Evolutionary conservation across 768 basidiomycete genomes (phyloP).

Genomic region (Mycena crocata): DNA sequence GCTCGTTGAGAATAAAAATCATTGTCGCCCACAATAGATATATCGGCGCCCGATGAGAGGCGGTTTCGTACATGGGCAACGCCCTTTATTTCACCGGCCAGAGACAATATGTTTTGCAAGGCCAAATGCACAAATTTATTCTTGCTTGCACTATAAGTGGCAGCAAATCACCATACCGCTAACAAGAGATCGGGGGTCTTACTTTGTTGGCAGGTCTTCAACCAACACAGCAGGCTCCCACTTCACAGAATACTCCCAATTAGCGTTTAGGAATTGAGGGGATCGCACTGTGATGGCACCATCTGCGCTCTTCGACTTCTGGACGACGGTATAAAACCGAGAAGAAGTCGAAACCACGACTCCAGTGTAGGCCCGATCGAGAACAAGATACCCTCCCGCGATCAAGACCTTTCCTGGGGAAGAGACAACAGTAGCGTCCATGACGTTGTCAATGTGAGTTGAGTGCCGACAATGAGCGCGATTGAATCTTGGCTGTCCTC

Average conservation of each 20-base stretch:
- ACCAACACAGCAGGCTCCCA: slow-evolving; percentile 51
- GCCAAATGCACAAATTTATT: slow-evolving; percentile 97
- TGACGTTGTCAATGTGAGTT: slow-evolving; percentile 5
- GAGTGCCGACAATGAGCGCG: not conserved
- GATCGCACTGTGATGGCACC: slow-evolving; percentile 79
- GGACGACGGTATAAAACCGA: slow-evolving; percentile 89
- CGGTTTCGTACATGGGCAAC: slow-evolving; percentile 51
- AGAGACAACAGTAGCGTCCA: slow-evolving; percentile 76
- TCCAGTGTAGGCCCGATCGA: slow-evolving; percentile 88
- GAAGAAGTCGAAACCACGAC: slow-evolving; percentile 93
- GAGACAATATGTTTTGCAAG: slow-evolving; percentile 77
- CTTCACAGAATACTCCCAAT: slow-evolving; percentile 77
- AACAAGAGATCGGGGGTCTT: slow-evolving; percentile 35
- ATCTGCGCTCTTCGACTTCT: slow-evolving; percentile 44
- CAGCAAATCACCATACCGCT: slow-evolving; percentile 23
- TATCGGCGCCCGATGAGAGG: slow-evolving; percentile 70
- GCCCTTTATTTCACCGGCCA: slow-evolving; percentile 72
- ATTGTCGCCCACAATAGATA: slow-evolving; percentile 92
- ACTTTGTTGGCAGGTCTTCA: slow-evolving; percentile 54
- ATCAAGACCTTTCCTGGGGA: slow-evolving; percentile 95
- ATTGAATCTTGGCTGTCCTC: not conserved
- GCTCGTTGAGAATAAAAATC: slow-evolving; percentile 97
- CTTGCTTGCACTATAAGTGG: slow-evolving; percentile 55
- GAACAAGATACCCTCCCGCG: slow-evolving; percentile 96
- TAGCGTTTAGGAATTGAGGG: slow-evolving; percentile 88